Evolutionary conservation across 2,329 filamentous ascomycete genomes (phyloP), one percentile per base, ranked within the genome.

Genomic region (Alternaria atra): DNA sequence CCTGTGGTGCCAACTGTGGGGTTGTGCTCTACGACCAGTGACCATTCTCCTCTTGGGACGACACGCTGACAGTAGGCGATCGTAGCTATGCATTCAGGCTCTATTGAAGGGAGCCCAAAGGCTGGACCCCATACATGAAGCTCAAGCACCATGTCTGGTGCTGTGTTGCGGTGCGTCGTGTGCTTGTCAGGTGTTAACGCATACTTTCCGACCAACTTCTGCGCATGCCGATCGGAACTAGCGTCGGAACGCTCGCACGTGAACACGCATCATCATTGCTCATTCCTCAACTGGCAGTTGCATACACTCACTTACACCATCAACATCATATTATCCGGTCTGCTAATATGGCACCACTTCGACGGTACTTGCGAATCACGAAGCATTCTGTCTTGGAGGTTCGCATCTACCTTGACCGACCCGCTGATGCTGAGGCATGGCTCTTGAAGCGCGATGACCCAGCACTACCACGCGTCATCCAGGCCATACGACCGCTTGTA

Each of bases 301-400:
- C 39, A 44, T 9, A 39, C 20, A 32, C 27, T 37, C 37, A 32
- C 46, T 39, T 3, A 48, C 52, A 40, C 17, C 6, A 53, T 13
- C 29, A 9, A 13, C 7, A 10, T 17, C 2, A n/a, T n/a, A 10
- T 13, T 29, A 37, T 39, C 17, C 27, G 34, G 29, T 30, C 13
- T 34, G 59, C 39, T 23, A 39, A 50, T 20, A 97, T 97, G 94
- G 91, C 93, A 12, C 94, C 94, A 10, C 88, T 97, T 48, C 89
- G 94, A 60, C 88, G 94, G 71, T 97, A 98, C 77, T 85, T 98
- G 56, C 89, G 94, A 53, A 97, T 98, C 70, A 94, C 91, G 56
- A 94, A 94, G 76, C 92, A 93, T 79, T 97, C 94, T 5, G 93
- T 97, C 32, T 86, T 99, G n/a, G 95, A 99, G 84, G 93, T 92